Base-by-base conservation (phyloP, 306 rosid genomes). In the Prunus davidiana region DNA sequence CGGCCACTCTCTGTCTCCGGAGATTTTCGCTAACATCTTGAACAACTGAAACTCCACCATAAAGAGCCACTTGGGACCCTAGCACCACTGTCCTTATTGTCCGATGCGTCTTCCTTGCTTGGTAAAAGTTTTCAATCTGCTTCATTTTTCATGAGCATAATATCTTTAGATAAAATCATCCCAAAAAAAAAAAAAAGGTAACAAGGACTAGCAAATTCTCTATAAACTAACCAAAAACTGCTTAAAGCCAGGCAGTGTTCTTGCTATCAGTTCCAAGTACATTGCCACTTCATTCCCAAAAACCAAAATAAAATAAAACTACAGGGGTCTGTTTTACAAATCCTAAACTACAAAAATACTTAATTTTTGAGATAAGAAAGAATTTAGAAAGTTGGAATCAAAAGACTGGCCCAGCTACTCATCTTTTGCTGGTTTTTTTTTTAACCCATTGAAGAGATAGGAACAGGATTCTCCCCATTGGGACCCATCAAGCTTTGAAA, bases 1-100 rank as follows among this genome's bases (percentile, higher is more conserved):
- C 76, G 2, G 80, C 89, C 18, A 89, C 75, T 54, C 2, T 84
- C 28, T 77, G 74, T 54, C 2, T 84, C 28, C 75, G 73, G 57
- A n/a, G 63, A 62, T 70, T 79, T 51, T 82, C 80, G 56, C 79
- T 70, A 0, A 72, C 82, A 10, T 72, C 76, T 0, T 74, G 86
- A 22, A 90, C 80, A 18, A 32, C 89, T 0, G 97, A 71, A 8
- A 92, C 78, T 2, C 96, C 96, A 1, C 98, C 98, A 43, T 95
- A 92, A 30, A 95, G 87, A 32, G 97, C 91, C 64, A 95, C 82
- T 74, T 95, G 97, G 66, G 85, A 64, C 20, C 92, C 97, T 2
- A 16, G 55, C 62, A 92, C 97, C 67, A 81, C 78, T 6, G 91
- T 91, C 45, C 52, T 68, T 58, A 82, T 5, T 66, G 57, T 83